Evolutionary conservation across 805 yeast genomes (phyloP).

Genomic region (Candida koratica): DNA sequence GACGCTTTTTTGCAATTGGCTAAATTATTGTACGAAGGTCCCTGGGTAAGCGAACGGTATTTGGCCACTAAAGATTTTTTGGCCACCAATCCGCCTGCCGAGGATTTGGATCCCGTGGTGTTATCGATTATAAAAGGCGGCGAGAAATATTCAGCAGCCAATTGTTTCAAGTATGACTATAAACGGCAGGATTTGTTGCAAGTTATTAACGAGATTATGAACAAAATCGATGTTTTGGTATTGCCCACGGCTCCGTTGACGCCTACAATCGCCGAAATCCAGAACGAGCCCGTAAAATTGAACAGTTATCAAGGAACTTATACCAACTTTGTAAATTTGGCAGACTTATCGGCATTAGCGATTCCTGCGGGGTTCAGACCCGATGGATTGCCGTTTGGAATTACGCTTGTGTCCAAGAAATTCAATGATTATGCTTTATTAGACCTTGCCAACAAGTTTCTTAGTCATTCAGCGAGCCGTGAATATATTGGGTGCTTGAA

Average conservation of each 20-base stretch:
- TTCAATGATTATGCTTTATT: conserved; percentile 87
- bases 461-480: conserved; percentile 45
- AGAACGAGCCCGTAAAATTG: conserved; percentile 70
- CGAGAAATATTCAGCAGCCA: conserved; percentile 72
- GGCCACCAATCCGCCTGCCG: conserved; percentile 62
- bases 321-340: conserved; percentile 93
- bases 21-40: conserved; percentile 86
- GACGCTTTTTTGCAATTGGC: conserved; percentile 77
- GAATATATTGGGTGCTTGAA: conserved; percentile 58
- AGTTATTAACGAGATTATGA: conserved; percentile 51
- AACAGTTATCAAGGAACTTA: conserved; percentile 97
- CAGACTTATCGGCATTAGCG: conserved; percentile 88
- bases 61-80: conserved; percentile 75
- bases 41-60: conserved; percentile 98
- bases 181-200: conserved; percentile 77
- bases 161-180: conserved; percentile 82
- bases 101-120: conserved; percentile 82
- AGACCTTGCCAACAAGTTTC: conserved; percentile 72
- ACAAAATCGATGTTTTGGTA: conserved; percentile 66
- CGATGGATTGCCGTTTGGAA: conserved; percentile 89
- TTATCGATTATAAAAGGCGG: conserved; percentile 73
- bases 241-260: conserved; percentile 95
- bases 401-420: conserved; percentile 75
- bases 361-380: conserved; percentile 81
- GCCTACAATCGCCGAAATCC: conserved; percentile 74